Base-by-base conservation (phyloP, 2,329 filamentous ascomycete species). In the Botrytis squamosa region DNA sequence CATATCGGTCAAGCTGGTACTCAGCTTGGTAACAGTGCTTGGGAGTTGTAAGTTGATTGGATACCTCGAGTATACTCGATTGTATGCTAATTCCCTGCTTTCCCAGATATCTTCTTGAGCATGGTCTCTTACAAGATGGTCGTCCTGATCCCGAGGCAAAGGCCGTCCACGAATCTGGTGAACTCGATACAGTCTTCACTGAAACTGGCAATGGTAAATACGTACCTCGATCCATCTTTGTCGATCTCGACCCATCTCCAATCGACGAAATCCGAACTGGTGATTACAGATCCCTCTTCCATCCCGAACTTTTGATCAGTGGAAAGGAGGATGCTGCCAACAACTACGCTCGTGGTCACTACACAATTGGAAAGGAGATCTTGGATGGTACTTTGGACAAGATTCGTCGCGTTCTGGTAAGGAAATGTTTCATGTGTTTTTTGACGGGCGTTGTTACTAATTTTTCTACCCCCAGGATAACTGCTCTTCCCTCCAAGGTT, bases 241-340 rank as follows among this genome's bases (percentile, higher is more conserved):
- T 90, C 76, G 89, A 91, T 80, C 83, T 91, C 75, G 89, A 91
- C 80, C 89, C 89, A 38, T 89, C 88, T 84, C 89, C 89, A 65
- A 89, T 91, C 79, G 89, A 91, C 79, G 89, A 91, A 82, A 90
- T 91, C 82, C 87, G 89, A 75, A 90, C 87, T 75, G 89, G 89
- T 77, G 77, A 83, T 77, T 91, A 90, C 83, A 86, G 88, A 77
- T 85, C 88, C 77, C 85, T 91, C 71, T 91, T 90, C 83, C 89
- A 91, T 81, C 89, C 89, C 33, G 89, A 91, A 81, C 83, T 89
- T 77, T 84, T 91, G 83, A 88, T 91, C 78, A 90, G 87, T 81
- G 89, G 89, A 78, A 91, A 91, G 83, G 89, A 91, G 81, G 89
- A 91, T 83, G 89, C 89, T 74, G 89, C 89, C 78, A 91, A 91